Evolutionary conservation across 164 flowering plant species (phyloP).

Genomic region (Nymphaea colorata): DNA sequence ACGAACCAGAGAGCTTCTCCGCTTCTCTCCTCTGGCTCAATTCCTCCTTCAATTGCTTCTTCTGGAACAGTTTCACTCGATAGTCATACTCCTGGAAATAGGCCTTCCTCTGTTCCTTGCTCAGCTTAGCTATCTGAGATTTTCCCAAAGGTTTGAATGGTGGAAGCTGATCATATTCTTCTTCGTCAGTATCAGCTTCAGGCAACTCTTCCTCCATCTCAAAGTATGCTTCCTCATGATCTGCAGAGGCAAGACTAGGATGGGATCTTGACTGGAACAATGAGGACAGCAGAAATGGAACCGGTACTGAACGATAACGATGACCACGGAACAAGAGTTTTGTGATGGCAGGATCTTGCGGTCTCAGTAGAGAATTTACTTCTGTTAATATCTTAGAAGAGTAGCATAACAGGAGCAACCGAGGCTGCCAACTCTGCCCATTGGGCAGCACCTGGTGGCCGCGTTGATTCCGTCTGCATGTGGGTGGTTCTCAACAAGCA

Average conservation of each 20-base stretch:
- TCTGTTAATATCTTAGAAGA: constrained; percentile 81
- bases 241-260: constrained; percentile 55
- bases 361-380: constrained; percentile 59
- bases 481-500: constrained; percentile 91
- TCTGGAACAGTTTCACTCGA: constrained; percentile 83
- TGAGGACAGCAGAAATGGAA: constrained; percentile 81
- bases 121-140: constrained; percentile 67
- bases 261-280: constrained; percentile 80
- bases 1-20: constrained; percentile 33
- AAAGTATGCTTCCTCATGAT: constrained; percentile 55
- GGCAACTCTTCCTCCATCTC: constrained; percentile 82
- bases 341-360: constrained; percentile 60
- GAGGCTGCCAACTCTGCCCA: constrained; percentile 82
- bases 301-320: constrained; percentile 73
- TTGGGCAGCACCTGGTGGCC: constrained; percentile 86
- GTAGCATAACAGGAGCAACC: constrained; percentile 61
- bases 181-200: constrained; percentile 67
- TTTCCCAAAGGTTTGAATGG: constrained; percentile 88
- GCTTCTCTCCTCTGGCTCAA: constrained; percentile 58
- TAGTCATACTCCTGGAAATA: constrained; percentile 94
- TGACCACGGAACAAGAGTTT: constrained; percentile 83
- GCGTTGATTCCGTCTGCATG: constrained; percentile 76
- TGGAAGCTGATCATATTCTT: constrained; percentile 92
- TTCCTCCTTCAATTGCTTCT: constrained; percentile 89
- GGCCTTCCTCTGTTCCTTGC: constrained; percentile 78